phyloP scores from a whole-genome alignment of 73 alveolate genomes.

The Effrenium voratum region DNA sequence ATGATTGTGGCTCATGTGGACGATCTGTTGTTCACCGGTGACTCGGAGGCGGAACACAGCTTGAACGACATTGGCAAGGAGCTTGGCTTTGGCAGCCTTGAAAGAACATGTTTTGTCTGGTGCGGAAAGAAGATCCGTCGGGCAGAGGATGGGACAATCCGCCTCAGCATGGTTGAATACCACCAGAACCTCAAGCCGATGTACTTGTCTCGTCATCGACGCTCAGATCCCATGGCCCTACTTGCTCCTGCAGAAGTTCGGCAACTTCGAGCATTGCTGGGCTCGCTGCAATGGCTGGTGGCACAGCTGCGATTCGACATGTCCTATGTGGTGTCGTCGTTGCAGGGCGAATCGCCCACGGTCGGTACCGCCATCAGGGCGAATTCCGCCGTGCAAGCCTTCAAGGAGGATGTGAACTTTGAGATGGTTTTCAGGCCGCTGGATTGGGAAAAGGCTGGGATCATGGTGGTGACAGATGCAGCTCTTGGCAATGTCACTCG shows the following conservation, averaged over 20 bases:
- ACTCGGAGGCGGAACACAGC: neutral
- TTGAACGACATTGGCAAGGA: neutral
- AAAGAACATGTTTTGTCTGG: neutral
- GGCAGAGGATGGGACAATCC: constrained; percentile 6
- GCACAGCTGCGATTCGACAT: constrained; percentile 27
- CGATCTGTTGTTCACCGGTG: constrained; percentile 7
- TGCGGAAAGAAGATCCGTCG: neutral
- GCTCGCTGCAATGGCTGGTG: constrained; percentile 16
- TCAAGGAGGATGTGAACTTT: neutral
- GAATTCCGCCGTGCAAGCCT: neutral
- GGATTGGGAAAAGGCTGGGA: neutral
- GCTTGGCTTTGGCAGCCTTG: constrained; percentile 39
- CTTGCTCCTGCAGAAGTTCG: neutral
- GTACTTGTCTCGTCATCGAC: neutral
- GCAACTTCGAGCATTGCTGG: neutral
- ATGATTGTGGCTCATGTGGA: constrained; percentile 34
- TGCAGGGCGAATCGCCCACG: neutral
- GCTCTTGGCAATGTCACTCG: neutral
- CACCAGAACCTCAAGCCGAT: neutral
- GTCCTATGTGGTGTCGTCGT: neutral
- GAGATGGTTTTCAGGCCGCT: neutral
- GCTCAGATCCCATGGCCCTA: neutral
- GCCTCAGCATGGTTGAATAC: constrained; percentile 20
- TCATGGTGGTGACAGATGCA: constrained; percentile 6
- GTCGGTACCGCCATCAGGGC: neutral